Evolutionary conservation across 495 filamentous ascomycete genomes (phyloP).

Genomic region (Jackrogersella multiformis): DNA sequence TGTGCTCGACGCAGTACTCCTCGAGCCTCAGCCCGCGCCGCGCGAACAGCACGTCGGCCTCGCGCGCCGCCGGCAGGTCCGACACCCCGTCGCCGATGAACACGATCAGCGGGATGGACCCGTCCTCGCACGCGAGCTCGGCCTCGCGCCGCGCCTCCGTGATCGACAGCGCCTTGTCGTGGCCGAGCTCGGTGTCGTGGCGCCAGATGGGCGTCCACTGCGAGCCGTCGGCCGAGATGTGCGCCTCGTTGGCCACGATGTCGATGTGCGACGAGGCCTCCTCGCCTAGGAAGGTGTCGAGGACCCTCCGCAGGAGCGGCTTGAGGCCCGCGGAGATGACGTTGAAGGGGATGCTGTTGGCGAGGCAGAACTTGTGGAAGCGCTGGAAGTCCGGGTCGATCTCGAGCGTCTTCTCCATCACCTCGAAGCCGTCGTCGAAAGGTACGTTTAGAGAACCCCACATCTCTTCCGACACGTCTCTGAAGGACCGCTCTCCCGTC

Average conservation of each 20-base stretch:
- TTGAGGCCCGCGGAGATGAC: slow-evolving; percentile 78
- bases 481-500: slow-evolving; percentile 71
- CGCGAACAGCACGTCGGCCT: slow-evolving; percentile 82
- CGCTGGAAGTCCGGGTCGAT: slow-evolving; percentile 72
- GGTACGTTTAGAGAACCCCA: slow-evolving; percentile 74
- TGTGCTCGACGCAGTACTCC: slow-evolving; percentile 73
- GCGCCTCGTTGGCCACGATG: slow-evolving; percentile 76
- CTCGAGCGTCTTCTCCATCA: slow-evolving; percentile 71
- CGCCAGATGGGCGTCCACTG: slow-evolving; percentile 77
- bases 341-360: slow-evolving; percentile 74
- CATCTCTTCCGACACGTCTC: slow-evolving; percentile 81
- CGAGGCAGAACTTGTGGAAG: slow-evolving; percentile 73
- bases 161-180: slow-evolving; percentile 75
- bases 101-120: slow-evolving; percentile 73
- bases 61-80: slow-evolving; percentile 74
- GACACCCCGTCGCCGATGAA: slow-evolving; percentile 85
- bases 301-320: slow-evolving; percentile 68
- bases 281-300: slow-evolving; percentile 72
- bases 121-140: slow-evolving; percentile 62
- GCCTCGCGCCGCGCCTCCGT: slow-evolving; percentile 67
- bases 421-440: slow-evolving; percentile 76
- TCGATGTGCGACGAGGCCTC: slow-evolving; percentile 64
- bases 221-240: slow-evolving; percentile 65
- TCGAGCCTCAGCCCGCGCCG: slow-evolving; percentile 73
- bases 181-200: slow-evolving; percentile 72